These are phyloP conservation scores for Cenococcum geophilum DNA, from an alignment of 495 filamentous ascomycete species.

Conservation along the genomic window DNA sequence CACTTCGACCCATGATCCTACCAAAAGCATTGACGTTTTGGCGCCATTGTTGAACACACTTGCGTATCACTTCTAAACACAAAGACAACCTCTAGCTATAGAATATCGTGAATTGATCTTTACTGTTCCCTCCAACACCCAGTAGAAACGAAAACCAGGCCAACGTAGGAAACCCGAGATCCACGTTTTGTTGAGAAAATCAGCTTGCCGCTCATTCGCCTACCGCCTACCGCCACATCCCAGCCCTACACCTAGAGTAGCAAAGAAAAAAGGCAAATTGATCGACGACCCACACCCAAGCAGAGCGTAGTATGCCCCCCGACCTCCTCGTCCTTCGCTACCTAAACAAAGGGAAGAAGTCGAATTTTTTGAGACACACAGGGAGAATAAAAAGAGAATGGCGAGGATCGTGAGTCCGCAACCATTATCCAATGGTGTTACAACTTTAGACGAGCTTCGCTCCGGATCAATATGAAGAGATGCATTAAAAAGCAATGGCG, in stretches of 20 bases:
- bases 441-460: conserved; percentile 2
- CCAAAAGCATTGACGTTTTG: not conserved
- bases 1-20: not conserved
- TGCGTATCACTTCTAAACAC: not conserved
- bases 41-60: too few relatives aligned
- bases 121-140: not conserved
- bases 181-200: not conserved
- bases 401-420: not conserved
- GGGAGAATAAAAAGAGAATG: too few relatives aligned
- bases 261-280: not conserved
- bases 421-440: conserved; percentile 7
- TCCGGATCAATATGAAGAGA: not conserved
- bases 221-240: not conserved
- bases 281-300: too few relatives aligned
- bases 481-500: not conserved
- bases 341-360: too few relatives aligned
- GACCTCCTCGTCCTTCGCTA: too few relatives aligned
- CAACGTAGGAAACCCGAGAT: not conserved
- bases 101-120: not conserved
- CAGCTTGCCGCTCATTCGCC: not conserved
- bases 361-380: too few relatives aligned
- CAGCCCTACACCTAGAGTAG: not conserved
- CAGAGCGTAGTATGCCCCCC: not conserved
- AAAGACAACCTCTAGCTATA: not conserved
- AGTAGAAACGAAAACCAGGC: not conserved